Evolutionary conservation across 1,139 yeast species (phyloP), one percentile per base, ranked within the genome.

Genomic region (Lodderomyces parapsilosis): DNA sequence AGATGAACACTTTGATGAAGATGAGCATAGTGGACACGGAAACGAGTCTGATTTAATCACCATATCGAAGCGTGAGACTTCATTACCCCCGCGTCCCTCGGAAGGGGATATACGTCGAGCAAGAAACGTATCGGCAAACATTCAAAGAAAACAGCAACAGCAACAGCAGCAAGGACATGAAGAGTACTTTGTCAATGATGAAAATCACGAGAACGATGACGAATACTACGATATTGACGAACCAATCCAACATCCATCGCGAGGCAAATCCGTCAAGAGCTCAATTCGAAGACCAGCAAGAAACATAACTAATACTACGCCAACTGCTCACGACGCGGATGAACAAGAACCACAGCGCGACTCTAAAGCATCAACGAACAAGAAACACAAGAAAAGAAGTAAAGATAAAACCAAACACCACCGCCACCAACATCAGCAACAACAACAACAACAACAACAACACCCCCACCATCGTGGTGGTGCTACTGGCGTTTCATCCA

Each of bases 21-120:
- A 35, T n/a, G 37, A 31, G 5, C 22, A 31, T 14, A 25, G 28
- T 11, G 13, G 17, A 15, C 24, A 33, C 20, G 30, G 34, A 3
- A 30, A 42, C 17, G 41, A 30, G 19, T 30, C 33, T 2, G 33
- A 30, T 30, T 6, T 15, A 15, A 30, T 30, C 33, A 30, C 33
- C n/a, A 30, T 30, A 8, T 3, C 47, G 25, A 7, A 32, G 36
- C 23, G 32, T 11, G 19, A 39, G 40, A 23, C 27, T 3, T 30
- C 45, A 17, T 53, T 70, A 39, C 76, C 76, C 6, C 74, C 74
- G 31, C 54, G 76, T 31, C 76, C 76, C 3, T 59, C 67, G 15
- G 51, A 52, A 6, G 71, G 66, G 18, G 57, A 58, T 38, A 43
- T 71, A 20, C 52, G 51, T 17, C 55, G 59, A 40, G 74, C 75